phyloP scores from a whole-genome alignment of 2,329 filamentous ascomycete genomes.

The Aulographum hederae region DNA sequence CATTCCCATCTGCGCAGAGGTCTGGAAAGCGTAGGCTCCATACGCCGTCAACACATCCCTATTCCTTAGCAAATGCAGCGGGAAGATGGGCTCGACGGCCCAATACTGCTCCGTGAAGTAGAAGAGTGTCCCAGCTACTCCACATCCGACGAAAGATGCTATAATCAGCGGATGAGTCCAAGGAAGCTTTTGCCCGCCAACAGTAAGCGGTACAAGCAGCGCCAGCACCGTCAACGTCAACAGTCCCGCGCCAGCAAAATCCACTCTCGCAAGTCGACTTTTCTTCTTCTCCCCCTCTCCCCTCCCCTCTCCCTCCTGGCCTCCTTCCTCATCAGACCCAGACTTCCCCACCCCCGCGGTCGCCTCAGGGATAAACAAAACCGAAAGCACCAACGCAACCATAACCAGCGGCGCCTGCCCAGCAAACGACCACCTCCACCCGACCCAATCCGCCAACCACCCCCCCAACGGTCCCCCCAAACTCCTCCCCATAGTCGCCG shows the following conservation, averaged over 20 bases:
- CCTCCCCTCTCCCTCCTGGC: no score
- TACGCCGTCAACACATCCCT: slow-evolving; percentile 36
- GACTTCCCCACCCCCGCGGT: no score
- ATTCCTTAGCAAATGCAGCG: slow-evolving; percentile 32
- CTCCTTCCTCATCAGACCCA: no score
- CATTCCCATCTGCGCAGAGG: slow-evolving; percentile 35
- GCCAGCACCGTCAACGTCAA: slow-evolving; percentile 24
- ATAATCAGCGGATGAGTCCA: slow-evolving; percentile 21
- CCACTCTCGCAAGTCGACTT: no score
- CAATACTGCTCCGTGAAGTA: slow-evolving; percentile 20
- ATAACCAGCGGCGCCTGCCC: background rate
- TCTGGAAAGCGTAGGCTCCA: slow-evolving; percentile 33
- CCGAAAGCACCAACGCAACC: slow-evolving; percentile 7
- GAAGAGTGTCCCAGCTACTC: slow-evolving; percentile 11
- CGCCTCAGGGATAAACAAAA: no score
- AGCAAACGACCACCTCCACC: slow-evolving; percentile 44
- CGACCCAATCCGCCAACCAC: slow-evolving; percentile 40
- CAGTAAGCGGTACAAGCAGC: slow-evolving; percentile 28
- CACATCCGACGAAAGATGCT: slow-evolving; percentile 12
- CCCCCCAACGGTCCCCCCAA: slow-evolving; percentile 40
- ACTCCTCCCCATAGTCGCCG: slow-evolving; percentile 29
- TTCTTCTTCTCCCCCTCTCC: slow-evolving; percentile 25
- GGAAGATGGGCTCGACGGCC: slow-evolving; percentile 39
- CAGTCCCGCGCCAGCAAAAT: slow-evolving; percentile 36
- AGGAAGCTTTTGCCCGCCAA: slow-evolving; percentile 24